Conservation (phyloP, 306 rosid species). For the Cucurbita pepo region DNA sequence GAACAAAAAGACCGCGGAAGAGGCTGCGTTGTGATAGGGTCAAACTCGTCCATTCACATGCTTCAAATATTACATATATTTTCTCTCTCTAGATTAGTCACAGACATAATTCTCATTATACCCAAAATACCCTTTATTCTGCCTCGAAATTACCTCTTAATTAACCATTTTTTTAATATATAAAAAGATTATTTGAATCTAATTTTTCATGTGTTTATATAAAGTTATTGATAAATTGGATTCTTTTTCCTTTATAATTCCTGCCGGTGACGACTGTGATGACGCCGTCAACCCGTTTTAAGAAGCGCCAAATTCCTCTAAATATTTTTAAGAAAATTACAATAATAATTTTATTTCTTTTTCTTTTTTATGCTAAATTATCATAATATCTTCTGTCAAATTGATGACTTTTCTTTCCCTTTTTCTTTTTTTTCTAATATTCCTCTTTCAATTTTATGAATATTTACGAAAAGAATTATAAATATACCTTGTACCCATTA, state of each 20-base stretch:
- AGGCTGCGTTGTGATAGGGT: constrained; percentile 9
- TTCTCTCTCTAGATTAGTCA: not conserved
- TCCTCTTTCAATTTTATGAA: not conserved
- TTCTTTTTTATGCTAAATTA: too few relatives aligned
- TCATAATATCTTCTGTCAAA: too few relatives aligned
- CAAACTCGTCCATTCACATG: constrained; percentile 13
- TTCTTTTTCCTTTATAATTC: not conserved
- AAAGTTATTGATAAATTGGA: too few relatives aligned
- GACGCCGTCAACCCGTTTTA: not conserved
- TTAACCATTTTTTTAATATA: too few relatives aligned
- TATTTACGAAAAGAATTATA: not conserved
- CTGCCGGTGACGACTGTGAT: not conserved
- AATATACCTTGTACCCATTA: not conserved
- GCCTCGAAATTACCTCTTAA: not conserved
- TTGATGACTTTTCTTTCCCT: too few relatives aligned
- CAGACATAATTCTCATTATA: not conserved
- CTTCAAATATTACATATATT: not conserved
- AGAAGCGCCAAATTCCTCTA: not conserved
- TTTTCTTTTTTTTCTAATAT: not conserved
- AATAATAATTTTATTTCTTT: too few relatives aligned
- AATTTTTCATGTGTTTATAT: too few relatives aligned
- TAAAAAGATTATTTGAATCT: too few relatives aligned
- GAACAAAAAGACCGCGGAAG: constrained; percentile 1
- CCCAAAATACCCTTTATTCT: not conserved
- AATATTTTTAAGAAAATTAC: too few relatives aligned